Base-by-base conservation (phyloP, 768 basidiomycete genomes). In the Mycena galopus region DNA sequence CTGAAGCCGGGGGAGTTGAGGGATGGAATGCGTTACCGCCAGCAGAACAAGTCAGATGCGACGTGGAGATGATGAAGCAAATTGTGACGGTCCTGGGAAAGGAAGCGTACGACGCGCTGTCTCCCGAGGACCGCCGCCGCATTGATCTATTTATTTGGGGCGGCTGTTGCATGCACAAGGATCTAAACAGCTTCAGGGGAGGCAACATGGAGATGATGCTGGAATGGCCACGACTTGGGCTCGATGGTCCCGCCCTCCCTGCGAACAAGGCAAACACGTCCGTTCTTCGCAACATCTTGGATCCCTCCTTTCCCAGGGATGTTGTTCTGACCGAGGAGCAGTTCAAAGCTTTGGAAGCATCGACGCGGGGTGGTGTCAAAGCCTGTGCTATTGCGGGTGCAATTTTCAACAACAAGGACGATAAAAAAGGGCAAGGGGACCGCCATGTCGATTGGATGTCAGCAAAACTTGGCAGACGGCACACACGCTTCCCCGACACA, bases 101-200 rank as follows among this genome's bases (percentile, higher is more conserved):
- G 63, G 69, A 73, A 53, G 77, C 55, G 30, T 80, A 77, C 65
- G 74, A 78, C 7, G 17, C 14, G 14, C 57, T 81, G 16, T 57
- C 73, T 23, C 65, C 71, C n/a, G 69, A 62, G 23, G 77, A 79
- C 30, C 68, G 71, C 53, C 62, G 61, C 32, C 25, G 23, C 4
- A 14, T 80, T 0, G 63, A 78, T 14, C 73, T 83, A 1, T 84
- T 85, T 70, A 69, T 85, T 10, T 82, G 79, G 78, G 81, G 72
- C 27, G 83, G 82, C 1, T 85, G 84, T 71, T 81, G 80, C 53
- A 83, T 83, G 81, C 84, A 85, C 75, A 85, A 85, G 71, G 83
- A 84, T 35, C 74, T 77, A 51, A 85, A 85, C 62, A 72, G 75
- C 9, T 73, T 82, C 57, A 82, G 82, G 56, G 81, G 76, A 11